A percentile compares a stretch with the other conserved stretches of the same genome.
Conservation (phyloP, 495 filamentous ascomycete species). For the Echria macrotheca region DNA sequence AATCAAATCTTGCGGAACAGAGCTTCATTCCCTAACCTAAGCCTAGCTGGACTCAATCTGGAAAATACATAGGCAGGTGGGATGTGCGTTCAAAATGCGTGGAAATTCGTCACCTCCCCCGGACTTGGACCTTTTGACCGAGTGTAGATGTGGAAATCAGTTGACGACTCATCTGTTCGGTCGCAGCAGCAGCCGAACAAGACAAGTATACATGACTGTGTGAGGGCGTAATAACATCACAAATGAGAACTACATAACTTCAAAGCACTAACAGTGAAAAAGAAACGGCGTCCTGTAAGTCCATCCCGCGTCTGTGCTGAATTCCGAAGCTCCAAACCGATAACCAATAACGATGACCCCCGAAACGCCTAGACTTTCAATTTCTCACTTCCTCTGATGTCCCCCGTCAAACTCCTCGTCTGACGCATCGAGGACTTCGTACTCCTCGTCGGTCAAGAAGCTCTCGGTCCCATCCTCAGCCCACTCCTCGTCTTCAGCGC, state of each 20-base stretch:
- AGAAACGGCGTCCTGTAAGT: conserved; percentile 5
- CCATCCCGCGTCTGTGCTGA: conserved; percentile 4
- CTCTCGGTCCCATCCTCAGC: conserved; percentile 57
- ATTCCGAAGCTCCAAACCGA: no score
- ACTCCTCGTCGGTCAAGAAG: conserved; percentile 95
- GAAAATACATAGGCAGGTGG: conserved; percentile 13
- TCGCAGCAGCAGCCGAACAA: background rate
- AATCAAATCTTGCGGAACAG: background rate
- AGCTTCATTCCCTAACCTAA: conserved; percentile 12
- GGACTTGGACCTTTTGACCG: no score
- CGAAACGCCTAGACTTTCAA: no score
- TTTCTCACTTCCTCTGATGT: conserved; percentile 37
- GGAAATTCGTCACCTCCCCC: conserved; percentile 1
- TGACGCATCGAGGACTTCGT: conserved; percentile 91
- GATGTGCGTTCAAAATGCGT: background rate
- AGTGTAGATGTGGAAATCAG: background rate
- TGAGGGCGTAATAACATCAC: no score
- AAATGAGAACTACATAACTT: conserved; percentile 2
- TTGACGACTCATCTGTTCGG: background rate
- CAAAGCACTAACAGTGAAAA: conserved; percentile 2
- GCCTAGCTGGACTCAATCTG: conserved; percentile 26
- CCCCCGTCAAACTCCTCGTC: conserved; percentile 73
- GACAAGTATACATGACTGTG: background rate
- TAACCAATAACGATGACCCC: no score
- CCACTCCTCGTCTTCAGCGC: conserved; percentile 51